Percentiles rank a stretch among this genome's conserved stretches.
Conservation (phyloP, 768 basidiomycete genomes). For the Leccinum disarticulatum region DNA sequence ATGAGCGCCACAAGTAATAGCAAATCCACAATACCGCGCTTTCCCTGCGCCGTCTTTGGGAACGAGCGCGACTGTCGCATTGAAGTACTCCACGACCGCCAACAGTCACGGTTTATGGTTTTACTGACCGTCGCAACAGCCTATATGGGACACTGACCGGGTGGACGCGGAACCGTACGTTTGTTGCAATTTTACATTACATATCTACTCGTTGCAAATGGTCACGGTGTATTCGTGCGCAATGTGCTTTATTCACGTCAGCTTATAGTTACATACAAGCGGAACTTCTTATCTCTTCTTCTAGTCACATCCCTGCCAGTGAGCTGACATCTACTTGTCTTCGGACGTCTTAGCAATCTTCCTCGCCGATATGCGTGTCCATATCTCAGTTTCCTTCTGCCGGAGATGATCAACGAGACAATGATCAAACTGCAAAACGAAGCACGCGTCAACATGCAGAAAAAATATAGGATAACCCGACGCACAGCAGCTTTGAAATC, state of each 20-base stretch:
- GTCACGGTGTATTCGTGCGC: too few species aligned
- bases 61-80: slow-evolving; percentile 93
- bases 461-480: background rate
- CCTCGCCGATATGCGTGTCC: slow-evolving; percentile 6
- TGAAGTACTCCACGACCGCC: slow-evolving; percentile 49
- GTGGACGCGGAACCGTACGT: too few species aligned
- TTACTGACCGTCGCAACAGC: too few species aligned
- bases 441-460: background rate
- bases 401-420: slow-evolving; percentile 2
- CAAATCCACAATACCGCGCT: slow-evolving; percentile 55
- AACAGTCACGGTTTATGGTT: too few species aligned
- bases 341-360: background rate
- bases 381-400: background rate
- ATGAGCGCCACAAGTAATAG: background rate
- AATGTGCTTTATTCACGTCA: too few species aligned
- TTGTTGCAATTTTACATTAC: too few species aligned
- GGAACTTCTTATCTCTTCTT: too few species aligned
- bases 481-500: slow-evolving; percentile 8
- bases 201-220: too few species aligned
- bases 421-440: slow-evolving; percentile 7
- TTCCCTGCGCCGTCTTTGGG: slow-evolving; percentile 89
- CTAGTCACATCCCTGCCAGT: too few species aligned
- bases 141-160: too few species aligned
- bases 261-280: too few species aligned
- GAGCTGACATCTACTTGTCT: background rate